These are phyloP conservation scores for Cicer yamashitae DNA, from an alignment of 306 rosid species.

Conservation along the genomic window DNA sequence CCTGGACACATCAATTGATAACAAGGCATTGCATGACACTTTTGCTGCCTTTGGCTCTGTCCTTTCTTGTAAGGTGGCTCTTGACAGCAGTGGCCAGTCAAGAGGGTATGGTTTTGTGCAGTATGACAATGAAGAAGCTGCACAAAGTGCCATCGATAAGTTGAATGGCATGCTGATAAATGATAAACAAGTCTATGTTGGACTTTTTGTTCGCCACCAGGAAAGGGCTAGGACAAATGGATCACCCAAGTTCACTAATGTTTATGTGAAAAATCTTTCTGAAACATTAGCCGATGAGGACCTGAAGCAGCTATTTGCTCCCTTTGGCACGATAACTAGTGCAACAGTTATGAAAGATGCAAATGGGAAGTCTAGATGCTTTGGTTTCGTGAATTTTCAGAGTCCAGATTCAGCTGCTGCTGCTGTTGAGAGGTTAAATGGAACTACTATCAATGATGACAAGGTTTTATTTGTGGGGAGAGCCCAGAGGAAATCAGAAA, in stretches of 20 bases:
- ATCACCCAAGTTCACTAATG: slow-evolving; percentile 70
- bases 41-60: slow-evolving; percentile 77
- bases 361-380: slow-evolving; percentile 76
- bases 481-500: slow-evolving; percentile 78
- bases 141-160: slow-evolving; percentile 61
- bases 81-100: slow-evolving; percentile 70
- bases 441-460: slow-evolving; percentile 56
- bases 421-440: slow-evolving; percentile 78
- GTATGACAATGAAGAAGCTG: slow-evolving; percentile 71
- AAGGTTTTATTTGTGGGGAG: slow-evolving; percentile 73
- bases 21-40: slow-evolving; percentile 82
- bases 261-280: slow-evolving; percentile 75
- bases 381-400: slow-evolving; percentile 84
- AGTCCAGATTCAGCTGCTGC: slow-evolving; percentile 61
- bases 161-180: slow-evolving; percentile 83
- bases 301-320: slow-evolving; percentile 55
- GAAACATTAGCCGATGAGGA: slow-evolving; percentile 65
- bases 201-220: slow-evolving; percentile 61
- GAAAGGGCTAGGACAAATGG: slow-evolving; percentile 63
- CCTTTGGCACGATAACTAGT: slow-evolving; percentile 73
- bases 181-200: slow-evolving; percentile 74
- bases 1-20: slow-evolving; percentile 71
- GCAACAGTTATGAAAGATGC: slow-evolving; percentile 65
- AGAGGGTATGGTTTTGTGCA: slow-evolving; percentile 89
- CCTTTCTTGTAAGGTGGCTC: slow-evolving; percentile 85